These are phyloP conservation scores for Lippia alba DNA, from an alignment of 305 asterid species.

Conservation along the genomic window DNA sequence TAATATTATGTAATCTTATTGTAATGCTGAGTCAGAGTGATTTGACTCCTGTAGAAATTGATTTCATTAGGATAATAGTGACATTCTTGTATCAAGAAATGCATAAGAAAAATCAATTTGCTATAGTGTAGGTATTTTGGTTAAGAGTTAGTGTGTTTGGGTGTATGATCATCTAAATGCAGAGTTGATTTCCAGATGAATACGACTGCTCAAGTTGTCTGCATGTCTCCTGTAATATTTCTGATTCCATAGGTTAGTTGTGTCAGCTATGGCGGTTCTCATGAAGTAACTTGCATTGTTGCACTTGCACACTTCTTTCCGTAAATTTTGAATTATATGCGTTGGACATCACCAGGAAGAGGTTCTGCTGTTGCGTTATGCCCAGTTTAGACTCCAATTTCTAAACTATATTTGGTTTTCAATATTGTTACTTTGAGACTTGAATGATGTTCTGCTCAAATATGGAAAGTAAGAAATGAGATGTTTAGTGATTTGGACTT, in stretches of 20 bases:
- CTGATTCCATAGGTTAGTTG: neutral
- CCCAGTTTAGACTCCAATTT: no score
- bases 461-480: neutral
- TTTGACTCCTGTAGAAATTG: neutral
- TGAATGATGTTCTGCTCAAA: neutral
- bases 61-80: constrained; percentile 7
- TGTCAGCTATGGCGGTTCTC: neutral
- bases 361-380: no score
- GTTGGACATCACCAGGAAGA: no score
- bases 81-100: neutral
- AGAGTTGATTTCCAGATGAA: neutral
- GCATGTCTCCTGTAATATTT: constrained; percentile 3
- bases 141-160: constrained; percentile 1
- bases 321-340: no score
- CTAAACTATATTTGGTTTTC: no score
- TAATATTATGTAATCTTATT: constrained; percentile 1
- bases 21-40: constrained; percentile 1
- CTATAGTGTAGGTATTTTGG: neutral
- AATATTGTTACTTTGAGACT: neutral
- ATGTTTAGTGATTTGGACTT: neutral
- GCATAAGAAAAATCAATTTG: neutral
- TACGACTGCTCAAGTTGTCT: neutral
- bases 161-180: neutral
- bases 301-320: neutral
- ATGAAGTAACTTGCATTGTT: neutral